These are phyloP conservation scores for Neurospora tetraspora DNA, from an alignment of 495 filamentous ascomycete genomes.

Conservation along the genomic window DNA sequence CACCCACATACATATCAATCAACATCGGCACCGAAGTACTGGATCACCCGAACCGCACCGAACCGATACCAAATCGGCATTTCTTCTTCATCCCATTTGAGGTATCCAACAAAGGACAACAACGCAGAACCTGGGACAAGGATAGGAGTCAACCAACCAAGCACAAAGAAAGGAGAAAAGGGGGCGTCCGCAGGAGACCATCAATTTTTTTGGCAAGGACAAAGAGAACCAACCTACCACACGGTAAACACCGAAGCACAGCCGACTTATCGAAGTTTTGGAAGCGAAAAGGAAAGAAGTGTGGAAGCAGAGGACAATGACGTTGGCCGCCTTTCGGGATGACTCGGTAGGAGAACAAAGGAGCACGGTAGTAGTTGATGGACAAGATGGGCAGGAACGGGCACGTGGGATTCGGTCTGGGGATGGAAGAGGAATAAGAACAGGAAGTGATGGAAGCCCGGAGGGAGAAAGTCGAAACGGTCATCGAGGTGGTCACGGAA, in stretches of 20 bases:
- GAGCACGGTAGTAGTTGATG: background rate
- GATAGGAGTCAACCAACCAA: background rate
- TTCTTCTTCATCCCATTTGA: background rate
- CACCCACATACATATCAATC: background rate
- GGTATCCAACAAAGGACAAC: background rate
- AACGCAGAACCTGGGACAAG: background rate
- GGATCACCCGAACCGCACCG: background rate
- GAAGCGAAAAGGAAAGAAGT: background rate
- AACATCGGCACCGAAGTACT: background rate
- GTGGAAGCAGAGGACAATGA: background rate
- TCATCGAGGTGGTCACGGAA: background rate
- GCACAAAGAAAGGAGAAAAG: background rate
- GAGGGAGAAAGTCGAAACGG: background rate
- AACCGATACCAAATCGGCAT: background rate
- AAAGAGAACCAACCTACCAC: background rate
- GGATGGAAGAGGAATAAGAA: background rate
- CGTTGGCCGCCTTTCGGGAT: background rate
- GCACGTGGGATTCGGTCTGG: background rate
- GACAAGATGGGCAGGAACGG: background rate
- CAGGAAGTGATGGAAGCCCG: background rate
- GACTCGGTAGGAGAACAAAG: background rate
- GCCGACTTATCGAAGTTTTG: background rate
- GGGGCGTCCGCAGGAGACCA: background rate
- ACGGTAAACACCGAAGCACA: background rate
- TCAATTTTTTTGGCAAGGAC: background rate